Evolutionary conservation across 2,329 filamentous ascomycete species (phyloP).

Genomic region (Trichoderma harzianum): DNA sequence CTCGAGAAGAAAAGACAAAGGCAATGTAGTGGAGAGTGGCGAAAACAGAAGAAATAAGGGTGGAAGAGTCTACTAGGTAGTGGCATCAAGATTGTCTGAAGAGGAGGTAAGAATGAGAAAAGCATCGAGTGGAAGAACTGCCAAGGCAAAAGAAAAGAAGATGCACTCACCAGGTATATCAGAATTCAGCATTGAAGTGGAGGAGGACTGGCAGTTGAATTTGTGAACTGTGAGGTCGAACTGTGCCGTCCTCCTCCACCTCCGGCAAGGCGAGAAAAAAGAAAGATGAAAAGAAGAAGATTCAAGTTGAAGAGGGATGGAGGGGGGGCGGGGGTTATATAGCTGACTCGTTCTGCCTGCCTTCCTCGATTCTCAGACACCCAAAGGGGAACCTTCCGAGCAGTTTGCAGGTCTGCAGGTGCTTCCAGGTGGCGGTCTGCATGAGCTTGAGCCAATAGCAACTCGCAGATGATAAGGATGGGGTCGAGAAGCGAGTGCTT

Average conservation of each 20-base stretch:
- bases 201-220: neutral
- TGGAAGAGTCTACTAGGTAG: neutral
- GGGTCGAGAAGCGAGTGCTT: neutral
- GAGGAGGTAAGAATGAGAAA: neutral
- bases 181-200: neutral
- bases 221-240: too few species aligned
- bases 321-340: neutral
- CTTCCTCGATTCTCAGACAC: neutral
- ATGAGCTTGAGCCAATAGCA: neutral
- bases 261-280: neutral
- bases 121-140: neutral
- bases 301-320: neutral
- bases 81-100: neutral
- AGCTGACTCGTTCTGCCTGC: neutral
- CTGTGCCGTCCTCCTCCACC: neutral
- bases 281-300: neutral
- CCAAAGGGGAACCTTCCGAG: neutral
- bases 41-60: neutral
- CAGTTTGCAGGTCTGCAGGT: neutral
- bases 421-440: neutral
- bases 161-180: neutral
- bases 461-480: neutral
- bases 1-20: neutral
- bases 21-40: neutral
- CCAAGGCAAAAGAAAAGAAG: neutral